Base-by-base conservation (phyloP, 1,139 yeast genomes). In the Blastobotrys serpentis region DNA sequence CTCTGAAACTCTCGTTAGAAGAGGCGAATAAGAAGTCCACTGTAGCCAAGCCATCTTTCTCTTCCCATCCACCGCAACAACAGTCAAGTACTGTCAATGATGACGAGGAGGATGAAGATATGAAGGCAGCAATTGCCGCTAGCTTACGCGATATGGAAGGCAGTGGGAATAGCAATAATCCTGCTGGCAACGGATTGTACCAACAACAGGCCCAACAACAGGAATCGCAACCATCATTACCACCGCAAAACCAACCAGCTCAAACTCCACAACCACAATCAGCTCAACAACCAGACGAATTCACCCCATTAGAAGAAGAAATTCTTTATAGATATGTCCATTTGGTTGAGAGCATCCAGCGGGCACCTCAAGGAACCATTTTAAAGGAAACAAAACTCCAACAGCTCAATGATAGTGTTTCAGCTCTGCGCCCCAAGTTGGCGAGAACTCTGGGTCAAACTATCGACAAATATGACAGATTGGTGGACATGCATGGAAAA, bases 91-190 rank as follows among this genome's bases (percentile, higher is more conserved):
- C 23, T 13, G 26, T 44, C 19, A 44, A 51, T 5, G 76, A 66
- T 2, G 86, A 81, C 1, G 94, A 84, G 6, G 87, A 86, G 25
- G 98, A 92, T 57, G 94, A 84, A 30, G 96, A 88, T 39, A 77
- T 92, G 82, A 86, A 82, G 63, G 95, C 94, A 1, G 98, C 98
- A 0, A 89, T 92, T 52, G 96, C 86, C n/a, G 97, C 96, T 1
- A 86, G 96, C 67, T 74, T 92, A 55, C 75, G 77, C 51, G 96
- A 88, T 52, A 76, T 84, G 64, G 46, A 47, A 10, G 32, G 22
- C n/a, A 3, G 13, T 21, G 16, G 13, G 26, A 29, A 26, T 30
- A 7, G 14, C 48, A n/a, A 10, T 23, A 10, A 23, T 23, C 26
- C 44, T 1, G 32, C 4, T 26, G 30, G 32, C 10, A 41, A 33